Evolutionary conservation across 108 stramenopile genomes (phyloP), one percentile per base, ranked within the genome.

Genomic region (Cylindrotheca fusiformis): DNA sequence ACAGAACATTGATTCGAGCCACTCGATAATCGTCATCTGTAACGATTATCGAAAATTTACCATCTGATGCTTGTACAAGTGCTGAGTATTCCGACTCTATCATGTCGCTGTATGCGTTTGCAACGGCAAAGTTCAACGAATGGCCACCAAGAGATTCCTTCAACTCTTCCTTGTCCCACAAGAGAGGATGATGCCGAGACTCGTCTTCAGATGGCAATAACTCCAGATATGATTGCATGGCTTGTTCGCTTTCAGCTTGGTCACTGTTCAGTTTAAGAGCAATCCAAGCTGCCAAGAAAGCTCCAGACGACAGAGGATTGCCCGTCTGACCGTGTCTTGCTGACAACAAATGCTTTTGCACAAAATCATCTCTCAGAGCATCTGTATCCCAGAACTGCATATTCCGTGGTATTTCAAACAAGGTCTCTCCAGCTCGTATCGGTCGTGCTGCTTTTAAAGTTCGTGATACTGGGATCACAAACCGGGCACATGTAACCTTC

Each of bases 301-400:
- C 88, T 4, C 82, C 88, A 4, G 72, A 65, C 48, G 85, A 71
- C 21, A 90, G 58, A 18, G 78, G 71, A 70, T 90, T 84, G 22
- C 53, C 55, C 19, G 87, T 85, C 45, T 66, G 46, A 20, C 55
- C 71, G 66, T 88, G 87, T 21, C 67, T 58, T 23, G 82, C 78
- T 41, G 61, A 60, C 23, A 82, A 55, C 28, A 74, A 67, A 46
- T 80, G 61, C 22, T 75, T 59, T 48, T 55, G 29, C n/a, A 88
- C 78, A 28, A 76, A 77, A 32, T 77, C 63, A 73, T 84, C 80
- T n/a, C 83, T 75, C 18, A 89, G 57, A n/a, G 91, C 88, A 78
- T 93, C 91, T 59, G 84, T 59, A 74, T 93, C 91, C 88, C 88
- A 89, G 47, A 93, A 69, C 72, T 87, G 87, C 0, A 86, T 50